Percentiles rank a stretch among this genome's conserved stretches.
These are phyloP conservation scores for Colletotrichum ledebouriae DNA, from an alignment of 2,329 filamentous ascomycete genomes.

Conservation along the genomic window DNA sequence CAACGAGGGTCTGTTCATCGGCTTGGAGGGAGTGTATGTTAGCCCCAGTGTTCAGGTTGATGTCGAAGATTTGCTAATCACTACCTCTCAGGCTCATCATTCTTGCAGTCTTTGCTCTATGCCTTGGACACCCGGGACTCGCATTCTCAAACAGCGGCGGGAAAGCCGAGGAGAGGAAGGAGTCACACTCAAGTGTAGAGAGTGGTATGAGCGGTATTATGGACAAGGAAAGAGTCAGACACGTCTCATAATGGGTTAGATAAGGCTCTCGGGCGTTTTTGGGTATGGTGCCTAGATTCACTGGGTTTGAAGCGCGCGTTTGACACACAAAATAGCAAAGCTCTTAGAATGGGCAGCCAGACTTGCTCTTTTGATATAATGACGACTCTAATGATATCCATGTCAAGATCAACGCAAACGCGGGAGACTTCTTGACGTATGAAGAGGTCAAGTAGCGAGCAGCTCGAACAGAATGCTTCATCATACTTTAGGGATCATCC, in stretches of 20 bases:
- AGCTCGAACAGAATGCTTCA: too few species aligned
- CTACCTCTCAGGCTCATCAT: constrained; percentile 51
- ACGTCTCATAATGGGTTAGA: neutral
- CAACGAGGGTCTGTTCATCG: constrained; percentile 65
- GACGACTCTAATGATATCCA: too few species aligned
- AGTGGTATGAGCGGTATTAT: constrained; percentile 27
- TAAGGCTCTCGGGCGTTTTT: accelerated
- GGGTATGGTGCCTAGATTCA: too few species aligned
- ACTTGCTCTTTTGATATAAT: too few species aligned
- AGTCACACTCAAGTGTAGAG: constrained; percentile 26
- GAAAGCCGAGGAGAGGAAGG: constrained; percentile 17
- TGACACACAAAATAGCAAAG: too few species aligned
- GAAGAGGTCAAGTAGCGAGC: too few species aligned
- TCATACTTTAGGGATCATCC: too few species aligned
- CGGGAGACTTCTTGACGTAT: too few species aligned
- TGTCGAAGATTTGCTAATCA: neutral
- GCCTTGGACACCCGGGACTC: constrained; percentile 58
- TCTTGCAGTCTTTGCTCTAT: constrained; percentile 54
- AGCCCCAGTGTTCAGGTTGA: neutral
- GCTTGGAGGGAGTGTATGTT: constrained; percentile 63
- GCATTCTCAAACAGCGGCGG: constrained; percentile 47
- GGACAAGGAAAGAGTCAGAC: constrained; percentile 14
- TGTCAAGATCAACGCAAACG: too few species aligned
- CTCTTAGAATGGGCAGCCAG: too few species aligned
- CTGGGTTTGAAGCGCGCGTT: too few species aligned